These are phyloP conservation scores for Aspergillus ostianus DNA, from an alignment of 495 filamentous ascomycete species.

Conservation along the genomic window DNA sequence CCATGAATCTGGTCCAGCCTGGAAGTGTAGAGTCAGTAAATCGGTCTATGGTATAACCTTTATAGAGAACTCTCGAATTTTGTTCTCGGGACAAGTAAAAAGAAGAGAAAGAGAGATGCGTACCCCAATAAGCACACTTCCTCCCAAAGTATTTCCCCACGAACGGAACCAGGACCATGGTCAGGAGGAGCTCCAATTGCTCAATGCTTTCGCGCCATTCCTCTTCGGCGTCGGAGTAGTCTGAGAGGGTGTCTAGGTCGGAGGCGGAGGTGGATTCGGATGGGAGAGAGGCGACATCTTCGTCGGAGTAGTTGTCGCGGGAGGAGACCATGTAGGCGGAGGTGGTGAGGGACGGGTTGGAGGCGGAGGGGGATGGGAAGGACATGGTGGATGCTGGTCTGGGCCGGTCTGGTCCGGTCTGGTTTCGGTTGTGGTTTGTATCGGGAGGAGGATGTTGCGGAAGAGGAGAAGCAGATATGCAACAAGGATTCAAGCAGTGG, in stretches of 20 bases:
- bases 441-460: conserved; percentile 6
- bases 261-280: conserved; percentile 65
- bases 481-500: conserved; percentile 28
- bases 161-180: conserved; percentile 91
- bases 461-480: conserved; percentile 11
- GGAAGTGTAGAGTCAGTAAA: not conserved
- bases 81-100: not conserved
- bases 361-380: conserved; percentile 29
- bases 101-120: conserved; percentile 12
- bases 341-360: conserved; percentile 43
- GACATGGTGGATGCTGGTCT: conserved; percentile 24
- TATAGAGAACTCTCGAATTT: not conserved
- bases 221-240: conserved; percentile 75
- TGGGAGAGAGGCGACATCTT: conserved; percentile 77
- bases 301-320: conserved; percentile 46
- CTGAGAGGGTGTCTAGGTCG: conserved; percentile 53
- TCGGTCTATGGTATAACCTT: not conserved
- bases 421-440: not conserved
- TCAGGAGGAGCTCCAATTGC: conserved; percentile 87
- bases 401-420: not conserved
- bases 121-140: conserved; percentile 96
- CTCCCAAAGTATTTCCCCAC: conserved; percentile 90
- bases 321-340: conserved; percentile 45
- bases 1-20: conserved; percentile 75
- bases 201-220: conserved; percentile 94